Base-by-base conservation (phyloP, 805 yeast species). In the Starmerella ratchasimensis region DNA sequence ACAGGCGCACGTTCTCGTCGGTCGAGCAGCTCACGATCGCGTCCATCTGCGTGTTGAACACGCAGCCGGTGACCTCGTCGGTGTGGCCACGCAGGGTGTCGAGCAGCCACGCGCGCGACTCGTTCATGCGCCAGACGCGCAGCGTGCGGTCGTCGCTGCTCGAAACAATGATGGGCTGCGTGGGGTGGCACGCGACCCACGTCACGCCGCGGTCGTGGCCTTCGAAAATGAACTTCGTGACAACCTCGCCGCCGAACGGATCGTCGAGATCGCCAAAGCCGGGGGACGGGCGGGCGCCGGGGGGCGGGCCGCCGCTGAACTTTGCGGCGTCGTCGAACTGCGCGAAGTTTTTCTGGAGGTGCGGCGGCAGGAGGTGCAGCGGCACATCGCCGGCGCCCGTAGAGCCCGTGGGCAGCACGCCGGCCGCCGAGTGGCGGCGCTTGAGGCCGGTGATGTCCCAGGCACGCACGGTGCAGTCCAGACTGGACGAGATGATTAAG, bases 171-270 rank as follows among this genome's bases (percentile, higher is more conserved):
- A 90, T 68, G 11, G 97, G 97, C 56, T 84, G 68, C 18, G 88
- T 83, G 32, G 98, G 98, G 58, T 90, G 99, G 74, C 93, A 93
- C 10, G 94, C 68, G 16, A 96, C 97, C 94, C 94, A 90, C 58
- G 90, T 88, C 53, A 90, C 98, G 57, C 97, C 97, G 58, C 94
- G 78, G 54, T 90, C 94, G 58, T 90, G 99, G 36, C 98, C 99
- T 59, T 93, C 97, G 43, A 90, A 68, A 15, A 90, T 94, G 57
- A 80, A 90, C 62, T 93, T 90, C 41, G 94, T 94, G 57, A 84
- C 94, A 16, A 82, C 79, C 58, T 80, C 80, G 38, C 96, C 79
- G 39, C 96, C 96, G 62, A 90, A 90, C 35, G 86, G 79, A 55
- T 90, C 97, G 29, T 34, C 41, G 16, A 19, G 4, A 21, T 24